Evolutionary conservation across 2,329 filamentous ascomycete genomes (phyloP).

Genomic region (Lecanosticta acicola): DNA sequence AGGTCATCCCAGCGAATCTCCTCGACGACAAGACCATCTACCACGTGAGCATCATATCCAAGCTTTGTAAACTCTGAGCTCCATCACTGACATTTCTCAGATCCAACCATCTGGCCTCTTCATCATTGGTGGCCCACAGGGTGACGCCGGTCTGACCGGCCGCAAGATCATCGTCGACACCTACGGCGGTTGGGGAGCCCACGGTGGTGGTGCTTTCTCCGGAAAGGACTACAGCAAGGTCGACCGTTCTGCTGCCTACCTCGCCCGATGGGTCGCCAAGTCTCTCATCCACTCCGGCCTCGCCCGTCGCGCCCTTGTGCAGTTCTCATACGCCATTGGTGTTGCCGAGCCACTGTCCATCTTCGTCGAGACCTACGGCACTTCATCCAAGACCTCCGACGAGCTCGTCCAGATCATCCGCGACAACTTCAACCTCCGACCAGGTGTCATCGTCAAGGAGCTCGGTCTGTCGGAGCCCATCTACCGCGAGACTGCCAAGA

Average conservation of each 20-base stretch:
- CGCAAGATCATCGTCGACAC: slow-evolving; percentile 99
- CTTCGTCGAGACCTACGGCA: slow-evolving; percentile 97
- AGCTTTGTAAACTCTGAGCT: not conserved
- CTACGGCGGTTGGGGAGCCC: slow-evolving; percentile 98
- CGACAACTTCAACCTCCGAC: slow-evolving; percentile 95
- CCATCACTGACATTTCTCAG: slow-evolving; percentile 32
- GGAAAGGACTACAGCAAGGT: slow-evolving; percentile 99
- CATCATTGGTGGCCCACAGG: slow-evolving; percentile 98
- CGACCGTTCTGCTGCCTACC: slow-evolving; percentile 95
- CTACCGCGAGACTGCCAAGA: slow-evolving; percentile 98
- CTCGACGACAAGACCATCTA: slow-evolving; percentile 91
- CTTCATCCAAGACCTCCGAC: slow-evolving; percentile 78
- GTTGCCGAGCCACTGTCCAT: slow-evolving; percentile 96
- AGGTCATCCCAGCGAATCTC: slow-evolving; percentile 86
- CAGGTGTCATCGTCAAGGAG: slow-evolving; percentile 97
- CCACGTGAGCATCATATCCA: slow-evolving; percentile 61
- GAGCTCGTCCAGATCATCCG: slow-evolving; percentile 93
- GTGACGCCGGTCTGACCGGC: slow-evolving; percentile 96
- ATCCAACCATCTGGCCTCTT: slow-evolving; percentile 98
- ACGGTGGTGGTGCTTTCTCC: slow-evolving; percentile 99
- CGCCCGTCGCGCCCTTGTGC: slow-evolving; percentile 86
- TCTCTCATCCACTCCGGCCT: slow-evolving; percentile 86
- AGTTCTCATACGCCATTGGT: slow-evolving; percentile 99
- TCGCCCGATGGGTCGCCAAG: slow-evolving; percentile 98
- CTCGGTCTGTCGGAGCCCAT: slow-evolving; percentile 92